phyloP scores from a whole-genome alignment of 495 filamentous ascomycete species.

The Tuber indicum region DNA sequence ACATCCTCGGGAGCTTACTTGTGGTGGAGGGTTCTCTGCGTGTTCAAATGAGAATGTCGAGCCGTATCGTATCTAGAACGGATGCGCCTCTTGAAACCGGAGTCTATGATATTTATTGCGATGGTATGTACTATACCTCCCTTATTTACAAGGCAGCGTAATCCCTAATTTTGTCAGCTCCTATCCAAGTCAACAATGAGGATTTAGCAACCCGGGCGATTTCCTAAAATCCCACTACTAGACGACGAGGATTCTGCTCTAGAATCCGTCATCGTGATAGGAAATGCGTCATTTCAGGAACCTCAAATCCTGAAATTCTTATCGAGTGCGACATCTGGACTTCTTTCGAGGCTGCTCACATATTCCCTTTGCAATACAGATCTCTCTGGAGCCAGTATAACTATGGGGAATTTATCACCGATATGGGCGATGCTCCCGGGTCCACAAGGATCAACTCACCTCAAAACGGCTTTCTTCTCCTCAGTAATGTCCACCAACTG shows the following conservation, averaged over 20 bases:
- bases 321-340: constrained; percentile 41
- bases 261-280: too few relatives aligned
- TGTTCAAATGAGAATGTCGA: constrained; percentile 14
- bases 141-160: too few relatives aligned
- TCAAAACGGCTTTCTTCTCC: constrained; percentile 44
- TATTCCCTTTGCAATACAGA: constrained; percentile 43
- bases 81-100: too few relatives aligned
- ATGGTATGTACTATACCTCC: too few relatives aligned
- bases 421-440: constrained; percentile 22
- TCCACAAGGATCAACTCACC: constrained; percentile 43
- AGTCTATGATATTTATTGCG: too few relatives aligned
- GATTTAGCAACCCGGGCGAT: too few relatives aligned
- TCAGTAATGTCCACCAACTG: constrained; percentile 35
- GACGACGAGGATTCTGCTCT: too few relatives aligned
- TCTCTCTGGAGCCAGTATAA: constrained; percentile 36
- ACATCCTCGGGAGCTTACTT: constrained; percentile 16
- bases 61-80: constrained; percentile 12
- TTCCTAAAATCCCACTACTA: too few relatives aligned
- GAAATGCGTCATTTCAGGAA: constrained; percentile 42
- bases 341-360: constrained; percentile 43
- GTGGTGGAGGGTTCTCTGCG: too few relatives aligned
- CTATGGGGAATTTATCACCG: constrained; percentile 42
- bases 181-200: too few relatives aligned
- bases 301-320: too few relatives aligned
- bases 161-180: too few relatives aligned